These are phyloP conservation scores for Aspergillus fructus DNA, from an alignment of 2,329 filamentous ascomycete species.

Conservation along the genomic window DNA sequence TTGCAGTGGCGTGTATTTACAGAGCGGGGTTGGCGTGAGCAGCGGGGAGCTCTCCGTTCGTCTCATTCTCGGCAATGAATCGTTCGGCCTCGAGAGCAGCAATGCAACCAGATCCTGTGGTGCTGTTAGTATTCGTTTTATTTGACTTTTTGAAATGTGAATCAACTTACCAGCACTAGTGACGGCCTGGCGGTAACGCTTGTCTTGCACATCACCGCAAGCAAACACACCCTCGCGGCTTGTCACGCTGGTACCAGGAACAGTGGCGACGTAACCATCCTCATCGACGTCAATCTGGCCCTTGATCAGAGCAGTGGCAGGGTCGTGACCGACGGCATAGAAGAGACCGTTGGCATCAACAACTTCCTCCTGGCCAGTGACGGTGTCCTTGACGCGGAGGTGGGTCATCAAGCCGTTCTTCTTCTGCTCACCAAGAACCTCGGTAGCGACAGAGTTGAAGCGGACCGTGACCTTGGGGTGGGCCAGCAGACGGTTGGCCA, in stretches of 20 bases:
- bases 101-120: conserved; percentile 82
- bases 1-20: conserved; percentile 37
- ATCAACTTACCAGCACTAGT: conserved; percentile 81
- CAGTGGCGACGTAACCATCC: conserved; percentile 88
- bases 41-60: conserved; percentile 45
- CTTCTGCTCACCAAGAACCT: conserved; percentile 81
- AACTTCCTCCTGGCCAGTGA: conserved; percentile 75
- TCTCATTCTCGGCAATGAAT: conserved; percentile 75
- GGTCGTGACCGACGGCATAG: conserved; percentile 96
- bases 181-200: conserved; percentile 95
- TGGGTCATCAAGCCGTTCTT: conserved; percentile 78
- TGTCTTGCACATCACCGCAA: conserved; percentile 97
- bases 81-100: conserved; percentile 96
- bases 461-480: conserved; percentile 89
- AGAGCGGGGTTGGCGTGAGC: conserved; percentile 60
- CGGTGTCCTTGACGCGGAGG: conserved; percentile 76
- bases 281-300: conserved; percentile 83
- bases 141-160: not conserved
- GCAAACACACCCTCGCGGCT: conserved; percentile 92
- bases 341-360: conserved; percentile 90
- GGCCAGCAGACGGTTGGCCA: conserved; percentile 78
- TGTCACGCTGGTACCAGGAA: conserved; percentile 83
- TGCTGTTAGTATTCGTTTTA: conserved; percentile 21
- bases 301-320: conserved; percentile 87
- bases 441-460: conserved; percentile 78